These are phyloP conservation scores for Ambrosia trifida DNA, from an alignment of 129 eudicot species.

Conservation along the genomic window DNA sequence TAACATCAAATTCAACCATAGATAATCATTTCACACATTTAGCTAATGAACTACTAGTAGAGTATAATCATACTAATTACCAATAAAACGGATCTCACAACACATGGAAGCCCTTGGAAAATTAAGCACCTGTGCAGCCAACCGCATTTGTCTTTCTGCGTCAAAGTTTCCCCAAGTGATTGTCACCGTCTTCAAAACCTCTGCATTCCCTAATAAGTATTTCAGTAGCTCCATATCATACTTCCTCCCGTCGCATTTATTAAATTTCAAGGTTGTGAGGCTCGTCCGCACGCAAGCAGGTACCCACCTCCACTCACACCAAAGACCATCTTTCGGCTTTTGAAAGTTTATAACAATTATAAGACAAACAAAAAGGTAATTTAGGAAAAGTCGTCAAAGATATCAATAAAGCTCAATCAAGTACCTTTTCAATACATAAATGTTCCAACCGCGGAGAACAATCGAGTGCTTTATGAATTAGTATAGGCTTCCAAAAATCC, in stretches of 20 bases:
- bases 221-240: not conserved
- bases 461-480: not conserved
- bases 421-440: not conserved
- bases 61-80: too few species aligned
- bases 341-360: not conserved
- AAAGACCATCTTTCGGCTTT: not conserved
- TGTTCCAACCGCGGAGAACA: not conserved
- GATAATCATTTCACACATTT: not conserved
- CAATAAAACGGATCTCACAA: not conserved
- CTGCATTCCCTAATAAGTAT: constrained; percentile 1
- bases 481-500: not conserved
- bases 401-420: not conserved
- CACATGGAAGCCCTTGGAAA: not conserved
- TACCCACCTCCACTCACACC: not conserved
- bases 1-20: too few species aligned
- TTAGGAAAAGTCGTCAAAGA: not conserved
- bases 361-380: not conserved
- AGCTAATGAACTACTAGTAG: not conserved
- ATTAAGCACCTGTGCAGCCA: not conserved
- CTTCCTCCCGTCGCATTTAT: not conserved
- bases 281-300: not conserved
- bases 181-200: not conserved
- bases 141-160: not conserved
- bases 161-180: not conserved
- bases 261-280: not conserved